Percentiles rank a stretch among this genome's conserved stretches.
Evolutionary conservation across 2,329 filamentous ascomycete genomes (phyloP).

Genomic region (Colletotrichum sp.): DNA sequence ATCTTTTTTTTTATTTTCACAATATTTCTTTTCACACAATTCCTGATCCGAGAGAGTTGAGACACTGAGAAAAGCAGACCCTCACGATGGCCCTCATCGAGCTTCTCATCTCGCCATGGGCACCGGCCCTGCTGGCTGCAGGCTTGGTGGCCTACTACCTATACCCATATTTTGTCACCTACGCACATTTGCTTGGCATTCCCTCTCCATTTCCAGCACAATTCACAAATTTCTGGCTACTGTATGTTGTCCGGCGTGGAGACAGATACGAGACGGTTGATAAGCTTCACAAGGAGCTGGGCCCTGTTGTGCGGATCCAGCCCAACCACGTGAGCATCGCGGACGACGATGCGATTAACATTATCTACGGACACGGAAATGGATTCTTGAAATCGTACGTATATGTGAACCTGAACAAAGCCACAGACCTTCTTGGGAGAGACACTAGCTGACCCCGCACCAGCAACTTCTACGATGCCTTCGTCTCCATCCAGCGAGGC

Average conservation of each 20-base stretch:
- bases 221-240: conserved; percentile 82
- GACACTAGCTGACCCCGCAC: not conserved
- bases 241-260: conserved; percentile 69
- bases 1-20: not conserved
- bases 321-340: conserved; percentile 85
- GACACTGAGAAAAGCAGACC: not conserved
- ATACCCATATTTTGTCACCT: conserved; percentile 65
- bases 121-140: not conserved
- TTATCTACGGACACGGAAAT: conserved; percentile 81
- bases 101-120: conserved; percentile 17
- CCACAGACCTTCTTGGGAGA: not conserved
- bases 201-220: conserved; percentile 67
- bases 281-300: conserved; percentile 74
- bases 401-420: accelerated
- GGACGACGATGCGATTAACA: conserved; percentile 76
- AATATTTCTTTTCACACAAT: not conserved
- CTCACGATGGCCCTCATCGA: conserved; percentile 8
- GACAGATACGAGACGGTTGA: conserved; percentile 70
- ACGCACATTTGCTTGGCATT: conserved; percentile 53
- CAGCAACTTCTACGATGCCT: conserved; percentile 89
- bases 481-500: conserved; percentile 84
- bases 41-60: not conserved
- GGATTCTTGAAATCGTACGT: conserved; percentile 74
- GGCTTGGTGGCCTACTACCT: conserved; percentile 31
- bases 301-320: conserved; percentile 81